Evolutionary conservation across 805 yeast genomes (phyloP).

Genomic region (Pichia kluyveri): DNA sequence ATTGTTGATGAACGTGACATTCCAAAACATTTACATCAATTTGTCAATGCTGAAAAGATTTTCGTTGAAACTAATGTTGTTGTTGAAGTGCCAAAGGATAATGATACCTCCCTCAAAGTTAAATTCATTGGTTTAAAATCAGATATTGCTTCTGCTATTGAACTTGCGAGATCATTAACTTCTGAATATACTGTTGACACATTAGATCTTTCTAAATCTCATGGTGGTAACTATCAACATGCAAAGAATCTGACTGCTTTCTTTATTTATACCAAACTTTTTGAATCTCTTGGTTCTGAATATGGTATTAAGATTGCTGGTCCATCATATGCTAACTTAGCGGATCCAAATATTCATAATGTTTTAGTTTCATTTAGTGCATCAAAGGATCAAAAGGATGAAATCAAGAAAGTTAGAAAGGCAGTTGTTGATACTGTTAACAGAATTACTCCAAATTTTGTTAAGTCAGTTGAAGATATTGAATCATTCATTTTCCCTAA

Average conservation of each 20-base stretch:
- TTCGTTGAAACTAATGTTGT: constrained; percentile 47
- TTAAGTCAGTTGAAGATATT: constrained; percentile 52
- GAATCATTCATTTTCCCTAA: constrained; percentile 49
- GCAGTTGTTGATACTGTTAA: constrained; percentile 68
- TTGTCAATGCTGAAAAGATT: constrained; percentile 49
- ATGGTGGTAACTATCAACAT: constrained; percentile 68
- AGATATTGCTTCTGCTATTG: constrained; percentile 53
- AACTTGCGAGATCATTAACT: constrained; percentile 50
- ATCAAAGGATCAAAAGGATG: constrained; percentile 32
- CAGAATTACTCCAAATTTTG: constrained; percentile 56
- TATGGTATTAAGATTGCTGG: constrained; percentile 35
- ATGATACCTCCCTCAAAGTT: constrained; percentile 36
- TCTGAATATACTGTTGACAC: constrained; percentile 51
- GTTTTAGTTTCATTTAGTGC: constrained; percentile 61
- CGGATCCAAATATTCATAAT: constrained; percentile 28
- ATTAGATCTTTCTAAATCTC: constrained; percentile 83
- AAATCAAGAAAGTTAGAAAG: constrained; percentile 55
- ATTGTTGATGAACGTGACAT: constrained; percentile 49
- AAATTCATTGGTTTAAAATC: constrained; percentile 52
- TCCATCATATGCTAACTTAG: constrained; percentile 39
- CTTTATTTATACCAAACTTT: constrained; percentile 44
- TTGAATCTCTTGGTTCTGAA: constrained; percentile 35
- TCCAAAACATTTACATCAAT: constrained; percentile 62
- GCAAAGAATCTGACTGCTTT: constrained; percentile 67
- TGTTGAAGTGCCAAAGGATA: constrained; percentile 43